Base-by-base conservation (phyloP, 1,284 basidiomycete genomes). In the Chiua sp. region DNA sequence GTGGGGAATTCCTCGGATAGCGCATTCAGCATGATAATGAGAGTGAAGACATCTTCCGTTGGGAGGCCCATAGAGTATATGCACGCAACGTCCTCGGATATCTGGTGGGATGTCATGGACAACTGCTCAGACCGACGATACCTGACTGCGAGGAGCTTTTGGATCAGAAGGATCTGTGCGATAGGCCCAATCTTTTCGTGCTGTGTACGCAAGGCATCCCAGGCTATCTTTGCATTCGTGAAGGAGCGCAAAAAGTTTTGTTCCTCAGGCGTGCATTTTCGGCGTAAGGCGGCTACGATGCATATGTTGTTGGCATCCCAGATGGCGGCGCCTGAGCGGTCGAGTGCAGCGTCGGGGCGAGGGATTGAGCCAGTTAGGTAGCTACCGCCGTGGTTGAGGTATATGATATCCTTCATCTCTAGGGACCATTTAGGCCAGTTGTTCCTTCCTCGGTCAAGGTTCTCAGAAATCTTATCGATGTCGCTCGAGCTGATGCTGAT, bases 1-100 rank as follows among this genome's bases (percentile, higher is more conserved):
- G 7, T 15, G 13, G 56, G 33, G 13, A 59, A 39, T 15, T 59
- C 30, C 4, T 37, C 33, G 22, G 51, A 54, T 12, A 59, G 26
- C 6, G 57, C 57, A 32, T 59, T 51, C 8, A 59, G 30, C 33
- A 59, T 48, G 7, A 44, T 50, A 30, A 59, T 55, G 8, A 47
- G 42, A 6, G 33, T 23, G 28, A 59, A 59, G 2, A n/a, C 15
- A 15, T 59, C 53, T 8, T 59, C n/a, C 1, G 12, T 44, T 11
- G 53, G 53, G 3, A 59, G 30, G 2, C 53, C 58, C 18, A 59
- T 55, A 16, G 42, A 42, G 35, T 50, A 59, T 13, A 55, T 28
- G 32, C 15, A 42, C 11, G n/a, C 7, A 15, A 42, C 18, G 23
- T 26, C 22, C 16, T 52, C 37, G 2, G 8, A 6, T 5, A 52